Evolutionary conservation across 192 early-diverging fungal species (phyloP).

Genomic region (Cetraspora pellucida): DNA sequence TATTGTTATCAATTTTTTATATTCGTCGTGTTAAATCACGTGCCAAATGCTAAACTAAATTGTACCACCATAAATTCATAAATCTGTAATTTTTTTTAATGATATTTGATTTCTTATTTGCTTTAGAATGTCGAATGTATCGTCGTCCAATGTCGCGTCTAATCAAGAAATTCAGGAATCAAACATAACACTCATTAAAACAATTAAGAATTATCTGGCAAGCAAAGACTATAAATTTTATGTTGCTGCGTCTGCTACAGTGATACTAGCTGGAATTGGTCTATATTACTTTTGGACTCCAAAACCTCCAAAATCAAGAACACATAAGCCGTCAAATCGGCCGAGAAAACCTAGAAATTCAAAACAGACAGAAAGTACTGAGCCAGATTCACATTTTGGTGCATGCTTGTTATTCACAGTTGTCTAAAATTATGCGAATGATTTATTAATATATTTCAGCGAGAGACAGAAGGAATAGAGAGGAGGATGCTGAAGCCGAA

Average conservation of each 20-base stretch:
- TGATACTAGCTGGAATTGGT: conserved; percentile 61
- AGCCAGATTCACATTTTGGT: neutral
- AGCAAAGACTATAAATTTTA: conserved; percentile 75
- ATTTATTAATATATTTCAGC: conserved; percentile 24
- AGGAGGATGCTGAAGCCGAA: conserved; percentile 35
- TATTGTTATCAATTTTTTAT: no score
- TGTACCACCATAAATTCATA: no score
- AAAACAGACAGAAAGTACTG: conserved; percentile 38
- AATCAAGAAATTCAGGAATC: conserved; percentile 8
- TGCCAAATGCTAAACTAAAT: no score
- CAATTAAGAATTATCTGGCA: conserved; percentile 55
- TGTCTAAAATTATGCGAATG: no score
- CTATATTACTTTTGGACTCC: conserved; percentile 65
- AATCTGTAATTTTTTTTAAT: no score
- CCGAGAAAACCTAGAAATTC: conserved; percentile 47
- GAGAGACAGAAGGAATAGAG: conserved; percentile 18
- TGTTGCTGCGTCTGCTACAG: conserved; percentile 61
- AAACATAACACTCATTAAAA: neutral
- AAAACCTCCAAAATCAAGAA: conserved; percentile 41
- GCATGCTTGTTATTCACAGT: neutral
- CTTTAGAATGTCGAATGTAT: no score
- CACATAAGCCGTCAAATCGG: conserved; percentile 46
- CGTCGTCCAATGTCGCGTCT: conserved; percentile 13
- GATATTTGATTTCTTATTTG: no score
- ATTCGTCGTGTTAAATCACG: no score